phyloP scores from a whole-genome alignment of 176 grass and related monocot species.

The Oryza longistaminata region DNA sequence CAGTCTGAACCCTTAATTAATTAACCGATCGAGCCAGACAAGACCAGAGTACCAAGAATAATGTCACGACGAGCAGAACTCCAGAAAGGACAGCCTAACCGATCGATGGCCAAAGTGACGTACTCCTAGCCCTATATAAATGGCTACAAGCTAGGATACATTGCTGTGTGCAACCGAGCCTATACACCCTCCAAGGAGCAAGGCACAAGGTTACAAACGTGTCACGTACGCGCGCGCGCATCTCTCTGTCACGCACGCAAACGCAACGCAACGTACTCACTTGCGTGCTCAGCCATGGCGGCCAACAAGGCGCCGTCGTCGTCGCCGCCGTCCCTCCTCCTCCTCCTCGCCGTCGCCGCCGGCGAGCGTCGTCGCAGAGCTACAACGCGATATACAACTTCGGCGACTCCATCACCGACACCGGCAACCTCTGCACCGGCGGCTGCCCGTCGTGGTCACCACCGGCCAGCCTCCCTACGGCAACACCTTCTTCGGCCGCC shows the following conservation, averaged over 20 bases:
- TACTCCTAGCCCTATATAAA: slow-evolving; percentile 35
- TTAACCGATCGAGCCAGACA: background rate
- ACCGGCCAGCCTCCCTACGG: slow-evolving; percentile 70
- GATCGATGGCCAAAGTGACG: slow-evolving; percentile 11
- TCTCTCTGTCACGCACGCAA: background rate
- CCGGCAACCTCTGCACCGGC: slow-evolving; percentile 60
- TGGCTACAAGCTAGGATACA: background rate
- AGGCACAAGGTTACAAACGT: slow-evolving; percentile 14
- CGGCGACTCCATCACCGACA: slow-evolving; percentile 79
- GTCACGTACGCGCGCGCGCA: background rate
- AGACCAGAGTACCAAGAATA: background rate
- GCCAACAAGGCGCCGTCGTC: background rate
- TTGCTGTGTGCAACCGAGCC: background rate
- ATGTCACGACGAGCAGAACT: background rate
- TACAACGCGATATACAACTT: slow-evolving; percentile 82
- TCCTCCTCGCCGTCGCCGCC: slow-evolving; percentile 15
- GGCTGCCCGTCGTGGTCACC: slow-evolving; percentile 45
- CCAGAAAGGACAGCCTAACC: slow-evolving; percentile 8
- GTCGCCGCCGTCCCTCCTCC: slow-evolving; percentile 14
- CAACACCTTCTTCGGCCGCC: slow-evolving; percentile 61
- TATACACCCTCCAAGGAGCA: background rate
- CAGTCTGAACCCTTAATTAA: background rate
- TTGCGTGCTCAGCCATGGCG: background rate
- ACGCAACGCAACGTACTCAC: background rate
- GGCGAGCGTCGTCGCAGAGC: slow-evolving; percentile 27